These are phyloP conservation scores for Mycena vitilis DNA, from an alignment of 768 basidiomycete species.

Conservation along the genomic window DNA sequence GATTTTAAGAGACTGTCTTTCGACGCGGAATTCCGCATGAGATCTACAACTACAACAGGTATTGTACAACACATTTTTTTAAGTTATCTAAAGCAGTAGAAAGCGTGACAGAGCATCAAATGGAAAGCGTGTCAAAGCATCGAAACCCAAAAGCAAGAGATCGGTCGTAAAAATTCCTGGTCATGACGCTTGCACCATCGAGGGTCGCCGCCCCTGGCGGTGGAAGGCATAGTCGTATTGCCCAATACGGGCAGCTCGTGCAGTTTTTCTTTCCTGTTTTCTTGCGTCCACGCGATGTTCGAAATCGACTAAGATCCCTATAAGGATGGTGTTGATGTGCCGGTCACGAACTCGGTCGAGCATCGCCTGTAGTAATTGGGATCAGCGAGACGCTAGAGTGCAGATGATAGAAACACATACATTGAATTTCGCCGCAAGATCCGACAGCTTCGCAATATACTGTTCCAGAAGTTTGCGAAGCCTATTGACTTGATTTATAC, in stretches of 20 bases:
- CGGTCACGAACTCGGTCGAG: conserved; percentile 28
- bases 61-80: neutral
- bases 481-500: conserved; percentile 16
- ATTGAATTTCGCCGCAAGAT: conserved; percentile 34
- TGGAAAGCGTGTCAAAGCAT: neutral
- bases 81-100: conserved; percentile 9
- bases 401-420: conserved; percentile 4
- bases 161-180: neutral
- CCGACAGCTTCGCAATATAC: conserved; percentile 29
- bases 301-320: conserved; percentile 13
- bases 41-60: conserved; percentile 7
- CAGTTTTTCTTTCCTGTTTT: conserved; percentile 23
- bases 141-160: conserved; percentile 5
- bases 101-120: too few relatives aligned
- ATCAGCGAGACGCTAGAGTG: neutral
- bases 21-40: conserved; percentile 5
- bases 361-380: conserved; percentile 11
- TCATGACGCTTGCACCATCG: conserved; percentile 26
- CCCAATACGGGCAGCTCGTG: conserved; percentile 18
- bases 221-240: conserved; percentile 12
- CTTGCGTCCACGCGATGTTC: conserved; percentile 8
- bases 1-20: too few relatives aligned
- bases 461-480: conserved; percentile 24
- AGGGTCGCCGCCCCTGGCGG: conserved; percentile 16
- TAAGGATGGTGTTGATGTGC: conserved; percentile 5